phyloP scores from a whole-genome alignment of 805 yeast genomes.

The Wickerhamiella spandovensis region DNA sequence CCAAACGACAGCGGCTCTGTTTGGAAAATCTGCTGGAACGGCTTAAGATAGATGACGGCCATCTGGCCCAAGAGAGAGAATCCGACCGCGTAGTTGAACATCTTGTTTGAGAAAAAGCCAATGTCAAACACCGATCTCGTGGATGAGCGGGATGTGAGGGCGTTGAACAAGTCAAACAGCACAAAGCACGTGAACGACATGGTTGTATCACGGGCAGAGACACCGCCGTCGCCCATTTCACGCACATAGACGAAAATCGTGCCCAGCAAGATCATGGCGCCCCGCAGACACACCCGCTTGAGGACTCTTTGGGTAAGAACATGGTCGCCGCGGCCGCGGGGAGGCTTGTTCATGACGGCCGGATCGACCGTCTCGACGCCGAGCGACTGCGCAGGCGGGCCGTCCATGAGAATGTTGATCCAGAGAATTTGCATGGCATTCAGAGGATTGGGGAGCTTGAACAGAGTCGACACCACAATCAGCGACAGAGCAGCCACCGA shows the following conservation, averaged over 20 bases:
- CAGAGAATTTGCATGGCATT: conserved; percentile 97
- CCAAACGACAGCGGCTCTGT: conserved; percentile 73
- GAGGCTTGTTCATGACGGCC: conserved; percentile 93
- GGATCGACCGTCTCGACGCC: conserved; percentile 97
- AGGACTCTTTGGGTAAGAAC: conserved; percentile 62
- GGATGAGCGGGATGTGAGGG: conserved; percentile 81
- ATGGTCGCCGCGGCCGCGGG: conserved; percentile 75
- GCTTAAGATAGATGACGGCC: conserved; percentile 86
- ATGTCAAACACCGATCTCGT: conserved; percentile 71
- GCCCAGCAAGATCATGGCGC: conserved; percentile 64
- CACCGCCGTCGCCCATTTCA: conserved; percentile 69
- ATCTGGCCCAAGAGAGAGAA: conserved; percentile 82
- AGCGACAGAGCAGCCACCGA: conserved; percentile 88
- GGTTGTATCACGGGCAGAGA: conserved; percentile 90
- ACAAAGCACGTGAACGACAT: conserved; percentile 98
- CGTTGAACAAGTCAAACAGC: conserved; percentile 92
- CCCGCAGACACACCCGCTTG: conserved; percentile 62
- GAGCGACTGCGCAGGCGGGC: conserved; percentile 95
- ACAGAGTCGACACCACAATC: conserved; percentile 74
- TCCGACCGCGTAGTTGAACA: conserved; percentile 89
- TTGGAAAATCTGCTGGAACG: conserved; percentile 84
- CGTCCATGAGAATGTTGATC: conserved; percentile 97
- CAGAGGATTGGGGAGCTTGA: conserved; percentile 83
- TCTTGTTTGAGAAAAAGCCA: conserved; percentile 63
- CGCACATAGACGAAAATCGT: conserved; percentile 74